Conservation (phyloP, 306 rosid genomes). For the Cicer cuneatum region DNA sequence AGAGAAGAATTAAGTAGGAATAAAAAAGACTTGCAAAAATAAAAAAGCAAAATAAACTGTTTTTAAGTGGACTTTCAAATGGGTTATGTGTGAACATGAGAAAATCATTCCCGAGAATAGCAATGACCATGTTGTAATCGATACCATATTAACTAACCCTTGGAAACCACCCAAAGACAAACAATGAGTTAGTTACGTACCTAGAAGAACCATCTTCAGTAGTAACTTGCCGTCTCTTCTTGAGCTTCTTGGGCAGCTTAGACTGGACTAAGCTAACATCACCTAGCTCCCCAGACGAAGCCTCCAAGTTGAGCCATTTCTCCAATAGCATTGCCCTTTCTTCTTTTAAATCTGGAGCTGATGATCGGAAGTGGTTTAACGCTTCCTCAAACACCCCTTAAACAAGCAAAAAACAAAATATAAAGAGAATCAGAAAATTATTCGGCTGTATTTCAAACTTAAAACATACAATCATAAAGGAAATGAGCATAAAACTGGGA, state of each 20-base stretch:
- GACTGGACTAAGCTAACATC: conserved; percentile 76
- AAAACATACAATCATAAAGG: too few relatives aligned
- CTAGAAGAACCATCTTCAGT: conserved; percentile 85
- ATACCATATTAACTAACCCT: conserved; percentile 1
- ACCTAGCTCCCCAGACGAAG: conserved; percentile 67
- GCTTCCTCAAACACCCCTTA: conserved; percentile 89
- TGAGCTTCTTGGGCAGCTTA: conserved; percentile 88
- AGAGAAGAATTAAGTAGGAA: conserved; percentile 26
- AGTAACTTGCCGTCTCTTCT: conserved; percentile 73
- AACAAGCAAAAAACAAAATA: too few relatives aligned
- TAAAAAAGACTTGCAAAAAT: background rate
- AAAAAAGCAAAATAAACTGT: background rate
- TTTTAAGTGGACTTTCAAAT: background rate
- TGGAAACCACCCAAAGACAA: background rate
- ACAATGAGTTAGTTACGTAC: conserved; percentile 52
- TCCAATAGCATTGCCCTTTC: conserved; percentile 87
- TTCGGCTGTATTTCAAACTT: too few relatives aligned
- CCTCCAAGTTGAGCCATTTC: conserved; percentile 82
- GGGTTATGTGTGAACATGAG: too few relatives aligned
- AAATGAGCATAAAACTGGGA: conserved; percentile 1
- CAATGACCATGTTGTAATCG: background rate
- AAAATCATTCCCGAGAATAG: background rate
- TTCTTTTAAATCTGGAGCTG: conserved; percentile 81
- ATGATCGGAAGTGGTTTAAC: conserved; percentile 65
- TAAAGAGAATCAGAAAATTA: too few relatives aligned